Evolutionary conservation across 2,329 filamentous ascomycete species (phyloP).

Genomic region (Helotiales sp.): DNA sequence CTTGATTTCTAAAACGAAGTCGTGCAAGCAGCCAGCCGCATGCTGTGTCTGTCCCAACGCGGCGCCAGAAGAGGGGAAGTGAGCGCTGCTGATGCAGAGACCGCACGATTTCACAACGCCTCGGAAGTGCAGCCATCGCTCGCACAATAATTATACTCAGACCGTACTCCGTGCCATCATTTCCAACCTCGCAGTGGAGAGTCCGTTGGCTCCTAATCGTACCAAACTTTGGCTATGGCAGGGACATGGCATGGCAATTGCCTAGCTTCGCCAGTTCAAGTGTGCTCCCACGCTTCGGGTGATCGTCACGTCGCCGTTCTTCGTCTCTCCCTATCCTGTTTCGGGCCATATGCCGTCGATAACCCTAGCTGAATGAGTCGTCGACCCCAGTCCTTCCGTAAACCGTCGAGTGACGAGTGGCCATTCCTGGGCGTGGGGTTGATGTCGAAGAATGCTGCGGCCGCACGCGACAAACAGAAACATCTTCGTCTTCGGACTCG

Average conservation of each 20-base stretch:
- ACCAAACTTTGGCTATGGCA: background rate
- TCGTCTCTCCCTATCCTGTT: constrained; percentile 7
- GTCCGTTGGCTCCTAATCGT: background rate
- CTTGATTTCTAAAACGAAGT: background rate
- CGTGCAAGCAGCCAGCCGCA: background rate
- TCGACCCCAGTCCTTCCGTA: background rate
- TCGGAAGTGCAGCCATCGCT: too few species aligned
- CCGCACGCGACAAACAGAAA: background rate
- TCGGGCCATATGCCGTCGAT: constrained; percentile 13
- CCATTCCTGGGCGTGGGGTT: constrained; percentile 4
- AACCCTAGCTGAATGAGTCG: constrained; percentile 3
- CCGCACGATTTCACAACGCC: background rate
- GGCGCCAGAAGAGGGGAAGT: background rate
- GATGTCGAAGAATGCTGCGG: background rate
- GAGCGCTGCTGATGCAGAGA: background rate
- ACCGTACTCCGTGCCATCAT: background rate
- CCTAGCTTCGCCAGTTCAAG: background rate
- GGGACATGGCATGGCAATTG: background rate
- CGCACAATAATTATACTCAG: background rate
- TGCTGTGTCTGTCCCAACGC: background rate
- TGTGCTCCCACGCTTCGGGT: constrained; percentile 20
- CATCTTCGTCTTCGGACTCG: background rate
- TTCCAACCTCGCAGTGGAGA: background rate
- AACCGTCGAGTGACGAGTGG: constrained; percentile 2
- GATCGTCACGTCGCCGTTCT: constrained; percentile 23